These are phyloP conservation scores for Leptographium galeiforme DNA, from an alignment of 2,329 filamentous ascomycete species.

Conservation along the genomic window DNA sequence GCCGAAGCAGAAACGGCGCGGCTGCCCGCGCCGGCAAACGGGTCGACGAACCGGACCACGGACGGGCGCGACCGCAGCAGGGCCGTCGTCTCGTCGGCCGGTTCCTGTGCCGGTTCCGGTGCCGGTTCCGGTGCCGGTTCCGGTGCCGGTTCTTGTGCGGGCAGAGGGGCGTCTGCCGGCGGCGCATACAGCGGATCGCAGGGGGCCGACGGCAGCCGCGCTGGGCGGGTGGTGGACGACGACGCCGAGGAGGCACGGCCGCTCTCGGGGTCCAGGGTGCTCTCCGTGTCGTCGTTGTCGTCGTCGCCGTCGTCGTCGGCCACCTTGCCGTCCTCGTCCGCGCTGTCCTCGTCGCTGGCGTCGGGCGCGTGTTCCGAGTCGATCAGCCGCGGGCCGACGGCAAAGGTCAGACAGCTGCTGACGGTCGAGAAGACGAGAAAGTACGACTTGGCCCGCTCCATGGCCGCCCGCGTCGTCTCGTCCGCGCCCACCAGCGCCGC, in stretches of 20 bases:
- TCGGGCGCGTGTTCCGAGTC: conserved; percentile 27
- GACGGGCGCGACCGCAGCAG: background rate
- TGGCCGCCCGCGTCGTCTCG: conserved; percentile 30
- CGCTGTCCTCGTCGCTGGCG: conserved; percentile 13
- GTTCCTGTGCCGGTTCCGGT: too few relatives aligned
- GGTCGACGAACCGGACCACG: conserved; percentile 7
- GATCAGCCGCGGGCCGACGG: conserved; percentile 45
- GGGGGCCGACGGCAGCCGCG: background rate
- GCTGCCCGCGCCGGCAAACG: conserved; percentile 13
- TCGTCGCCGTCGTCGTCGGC: background rate
- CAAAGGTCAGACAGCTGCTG: conserved; percentile 50
- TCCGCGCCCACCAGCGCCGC: conserved; percentile 27
- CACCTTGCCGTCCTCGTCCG: conserved; percentile 5
- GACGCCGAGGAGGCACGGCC: background rate
- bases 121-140: too few relatives aligned
- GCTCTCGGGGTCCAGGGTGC: too few relatives aligned
- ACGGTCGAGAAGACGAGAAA: conserved; percentile 54
- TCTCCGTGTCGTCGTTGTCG: too few relatives aligned
- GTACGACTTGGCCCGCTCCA: conserved; percentile 49
- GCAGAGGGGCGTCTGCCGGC: conserved; percentile 14
- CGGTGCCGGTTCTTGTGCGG: too few relatives aligned
- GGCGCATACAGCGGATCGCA: conserved; percentile 5
- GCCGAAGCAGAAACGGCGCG: background rate
- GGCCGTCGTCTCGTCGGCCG: conserved; percentile 21
- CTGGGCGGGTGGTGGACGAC: background rate